Evolutionary conservation across 352 stramenopile genomes (phyloP), one percentile per base, ranked within the genome.

Genomic region (Thraustotheca clavata): DNA sequence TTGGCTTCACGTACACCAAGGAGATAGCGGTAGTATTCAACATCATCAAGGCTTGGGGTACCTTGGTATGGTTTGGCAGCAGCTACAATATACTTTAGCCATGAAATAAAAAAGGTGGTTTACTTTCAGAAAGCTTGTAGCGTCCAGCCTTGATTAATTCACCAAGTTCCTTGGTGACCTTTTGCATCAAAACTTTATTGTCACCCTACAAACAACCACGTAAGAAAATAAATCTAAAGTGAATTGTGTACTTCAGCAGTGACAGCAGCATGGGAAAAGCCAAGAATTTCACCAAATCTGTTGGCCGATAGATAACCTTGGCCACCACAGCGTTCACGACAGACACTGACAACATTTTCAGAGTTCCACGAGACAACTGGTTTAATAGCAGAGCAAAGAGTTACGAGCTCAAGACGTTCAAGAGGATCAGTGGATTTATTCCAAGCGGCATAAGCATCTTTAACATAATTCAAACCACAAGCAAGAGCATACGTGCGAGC

Each of bases 351-450:
- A 8, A 65, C 57, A 46, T 65, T 65, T 27, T 65, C 57, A n/a
- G 57, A 52, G 38, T 65, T 65, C 57, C 57, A 65, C 24, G 57
- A 65, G 16, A 65, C 57, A 32, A 65, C 57, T 18, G 57, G 57
- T 32, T 65, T 65, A 46, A 65, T 65, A 12, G 57, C 57, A 27
- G 57, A 65, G 39, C 57, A 65, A 4, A 65, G 38, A 27, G 47
- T 43, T 4, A 65, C 57, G 36, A 65, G 38, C 22, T 65, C 57
- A 33, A 65, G 41, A 20, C 57, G 57, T n/a, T 39, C 57, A 11
- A 65, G 38, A 33, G 57, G 57, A 24, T 65, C 57, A 11, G 12
- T 54, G 29, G 38, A 55, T 46, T 65, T 65, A 33, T 65, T 65
- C 57, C 57, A 65, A 18, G 38, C 57, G 7, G 46, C 47, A 33